phyloP scores from a whole-genome alignment of 768 basidiomycete species.

The Lactarius pseudohatsudake region DNA sequence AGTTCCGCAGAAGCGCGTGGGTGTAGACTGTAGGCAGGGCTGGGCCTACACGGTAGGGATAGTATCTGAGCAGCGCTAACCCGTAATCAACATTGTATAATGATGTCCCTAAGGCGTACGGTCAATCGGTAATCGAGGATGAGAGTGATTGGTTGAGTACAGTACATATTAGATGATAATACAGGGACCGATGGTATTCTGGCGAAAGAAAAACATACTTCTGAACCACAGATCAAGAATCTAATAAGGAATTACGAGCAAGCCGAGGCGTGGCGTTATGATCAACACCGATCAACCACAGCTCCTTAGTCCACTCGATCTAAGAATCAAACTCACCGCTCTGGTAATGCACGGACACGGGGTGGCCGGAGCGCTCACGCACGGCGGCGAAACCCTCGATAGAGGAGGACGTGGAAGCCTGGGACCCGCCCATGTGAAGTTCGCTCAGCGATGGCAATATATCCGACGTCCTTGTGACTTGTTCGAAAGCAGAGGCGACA shows the following conservation, averaged over 20 bases:
- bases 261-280: background rate
- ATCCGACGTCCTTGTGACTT: background rate
- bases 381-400: background rate
- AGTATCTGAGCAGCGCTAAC: no score
- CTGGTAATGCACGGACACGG: background rate
- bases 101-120: background rate
- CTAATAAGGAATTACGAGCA: background rate
- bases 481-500: background rate
- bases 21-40: no score
- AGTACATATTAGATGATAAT: background rate
- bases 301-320: background rate
- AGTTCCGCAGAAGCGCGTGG: no score
- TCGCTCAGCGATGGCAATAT: slow-evolving; percentile 1
- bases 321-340: background rate
- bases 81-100: no score
- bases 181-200: background rate
- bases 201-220: background rate
- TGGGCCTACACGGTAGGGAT: no score
- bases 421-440: background rate
- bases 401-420: background rate
- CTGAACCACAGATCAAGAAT: background rate
- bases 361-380: background rate
- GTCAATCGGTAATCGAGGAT: background rate
- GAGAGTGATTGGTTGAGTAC: background rate
- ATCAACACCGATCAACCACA: background rate